phyloP scores from a whole-genome alignment of 1,139 yeast species.

The Yamadazyma membranifaciens region DNA sequence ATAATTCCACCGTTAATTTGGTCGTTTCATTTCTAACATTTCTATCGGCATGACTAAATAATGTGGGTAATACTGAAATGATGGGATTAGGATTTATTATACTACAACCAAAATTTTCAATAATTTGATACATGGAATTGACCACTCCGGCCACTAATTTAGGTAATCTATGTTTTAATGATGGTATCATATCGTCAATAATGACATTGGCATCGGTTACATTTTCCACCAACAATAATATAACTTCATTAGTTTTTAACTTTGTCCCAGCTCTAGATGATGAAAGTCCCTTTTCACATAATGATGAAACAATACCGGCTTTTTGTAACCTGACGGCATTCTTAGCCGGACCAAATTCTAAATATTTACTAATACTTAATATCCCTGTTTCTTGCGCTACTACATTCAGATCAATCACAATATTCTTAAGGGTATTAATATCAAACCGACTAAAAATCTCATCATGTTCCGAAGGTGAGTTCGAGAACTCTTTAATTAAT shows the following conservation, averaged over 20 bases:
- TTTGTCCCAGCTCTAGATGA: conserved; percentile 79
- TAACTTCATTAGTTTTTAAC: conserved; percentile 59
- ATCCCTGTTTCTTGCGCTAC: conserved; percentile 90
- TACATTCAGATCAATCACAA: conserved; percentile 77
- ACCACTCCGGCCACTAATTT: conserved; percentile 74
- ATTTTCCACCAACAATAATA: conserved; percentile 63
- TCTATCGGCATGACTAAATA: conserved; percentile 85
- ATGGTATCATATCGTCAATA: conserved; percentile 66
- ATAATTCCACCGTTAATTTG: conserved; percentile 64
- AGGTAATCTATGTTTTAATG: conserved; percentile 64
- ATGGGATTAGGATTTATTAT: conserved; percentile 61
- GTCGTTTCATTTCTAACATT: conserved; percentile 83
- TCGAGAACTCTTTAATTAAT: conserved; percentile 50
- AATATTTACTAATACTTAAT: conserved; percentile 50
- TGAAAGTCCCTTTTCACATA: conserved; percentile 78
- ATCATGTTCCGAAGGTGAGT: conserved; percentile 54
- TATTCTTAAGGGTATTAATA: conserved; percentile 25
- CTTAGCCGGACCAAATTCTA: conserved; percentile 47
- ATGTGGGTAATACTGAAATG: conserved; percentile 58
- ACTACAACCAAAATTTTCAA: conserved; percentile 68
- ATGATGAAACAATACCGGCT: conserved; percentile 48
- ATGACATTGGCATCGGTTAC: conserved; percentile 58
- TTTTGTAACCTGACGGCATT: conserved; percentile 35
- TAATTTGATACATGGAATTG: conserved; percentile 53
- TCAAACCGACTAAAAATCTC: conserved; percentile 53